These are phyloP conservation scores for Tilletia caries DNA, from an alignment of 1,284 basidiomycete species.

Conservation along the genomic window DNA sequence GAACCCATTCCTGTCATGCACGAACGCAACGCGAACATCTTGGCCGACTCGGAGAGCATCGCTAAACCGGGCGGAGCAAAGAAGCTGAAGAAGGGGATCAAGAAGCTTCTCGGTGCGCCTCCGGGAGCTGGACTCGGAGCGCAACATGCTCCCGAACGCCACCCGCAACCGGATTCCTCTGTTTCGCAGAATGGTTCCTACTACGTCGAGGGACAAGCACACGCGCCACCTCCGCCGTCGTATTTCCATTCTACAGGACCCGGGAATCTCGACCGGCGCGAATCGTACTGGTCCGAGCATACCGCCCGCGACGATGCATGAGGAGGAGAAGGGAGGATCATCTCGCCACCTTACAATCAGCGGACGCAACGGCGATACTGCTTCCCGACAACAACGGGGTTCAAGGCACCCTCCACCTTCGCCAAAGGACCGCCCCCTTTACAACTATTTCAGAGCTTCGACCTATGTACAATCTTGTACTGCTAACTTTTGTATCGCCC, in stretches of 20 bases:
- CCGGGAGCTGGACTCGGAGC: neutral
- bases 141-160: neutral
- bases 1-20: constrained; percentile 4
- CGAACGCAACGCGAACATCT: neutral
- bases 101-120: neutral
- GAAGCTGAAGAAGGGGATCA: neutral
- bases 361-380: too few relatives aligned
- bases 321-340: neutral
- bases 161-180: neutral
- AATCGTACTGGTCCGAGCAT: neutral
- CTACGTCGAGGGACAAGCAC: too few relatives aligned
- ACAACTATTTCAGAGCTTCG: too few relatives aligned
- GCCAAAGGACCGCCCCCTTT: too few relatives aligned
- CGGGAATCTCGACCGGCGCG: neutral
- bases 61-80: neutral
- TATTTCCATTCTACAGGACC: too few relatives aligned
- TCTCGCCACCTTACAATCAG: too few relatives aligned
- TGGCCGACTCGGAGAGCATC: neutral
- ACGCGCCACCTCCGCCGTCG: too few relatives aligned
- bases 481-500: too few relatives aligned
- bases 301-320: neutral
- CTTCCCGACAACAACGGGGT: too few relatives aligned
- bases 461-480: too few relatives aligned
- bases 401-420: too few relatives aligned
- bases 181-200: neutral